Percentiles rank a stretch among this genome's conserved stretches.
phyloP scores from a whole-genome alignment of 2,329 filamentous ascomycete species.

The Microcyclospora tardicrescens region DNA sequence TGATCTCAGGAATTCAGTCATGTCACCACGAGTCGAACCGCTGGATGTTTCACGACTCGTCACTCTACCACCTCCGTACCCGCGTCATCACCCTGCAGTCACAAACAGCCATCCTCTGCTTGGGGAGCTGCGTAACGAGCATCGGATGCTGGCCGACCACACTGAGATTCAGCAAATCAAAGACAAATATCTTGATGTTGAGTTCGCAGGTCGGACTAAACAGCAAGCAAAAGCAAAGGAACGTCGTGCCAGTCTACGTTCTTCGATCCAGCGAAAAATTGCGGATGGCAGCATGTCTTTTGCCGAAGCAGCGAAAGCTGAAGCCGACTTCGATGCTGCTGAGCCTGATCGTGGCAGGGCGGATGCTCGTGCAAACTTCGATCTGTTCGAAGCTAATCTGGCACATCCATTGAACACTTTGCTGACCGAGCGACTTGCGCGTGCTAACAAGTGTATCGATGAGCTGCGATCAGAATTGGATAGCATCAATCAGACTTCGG shows the following conservation, averaged over 20 bases:
- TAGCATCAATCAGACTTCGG: slow-evolving; percentile 52
- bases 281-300: slow-evolving; percentile 67
- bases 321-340: slow-evolving; percentile 58
- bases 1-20: slow-evolving; percentile 9
- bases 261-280: slow-evolving; percentile 65
- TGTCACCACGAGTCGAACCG: slow-evolving; percentile 13
- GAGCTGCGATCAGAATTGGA: slow-evolving; percentile 60
- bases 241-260: slow-evolving; percentile 17
- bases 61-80: slow-evolving; percentile 85
- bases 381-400: slow-evolving; percentile 69
- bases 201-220: slow-evolving; percentile 33
- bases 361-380: slow-evolving; percentile 67
- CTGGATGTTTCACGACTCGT: slow-evolving; percentile 86
- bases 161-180: slow-evolving; percentile 49
- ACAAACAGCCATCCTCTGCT: slow-evolving; percentile 92
- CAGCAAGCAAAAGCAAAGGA: slow-evolving; percentile 17
- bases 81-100: slow-evolving; percentile 84
- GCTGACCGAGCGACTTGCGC: slow-evolving; percentile 59
- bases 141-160: slow-evolving; percentile 62
- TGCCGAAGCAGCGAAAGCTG: slow-evolving; percentile 62
- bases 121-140: slow-evolving; percentile 58
- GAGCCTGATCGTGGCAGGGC: slow-evolving; percentile 60
- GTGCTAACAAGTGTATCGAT: slow-evolving; percentile 65
- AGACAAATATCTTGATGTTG: slow-evolving; percentile 18
- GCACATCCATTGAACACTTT: slow-evolving; percentile 74